Percentiles rank a stretch among this genome's conserved stretches.
These are phyloP conservation scores for Cytospora mali DNA, from an alignment of 2,329 filamentous ascomycete species.

Conservation along the genomic window DNA sequence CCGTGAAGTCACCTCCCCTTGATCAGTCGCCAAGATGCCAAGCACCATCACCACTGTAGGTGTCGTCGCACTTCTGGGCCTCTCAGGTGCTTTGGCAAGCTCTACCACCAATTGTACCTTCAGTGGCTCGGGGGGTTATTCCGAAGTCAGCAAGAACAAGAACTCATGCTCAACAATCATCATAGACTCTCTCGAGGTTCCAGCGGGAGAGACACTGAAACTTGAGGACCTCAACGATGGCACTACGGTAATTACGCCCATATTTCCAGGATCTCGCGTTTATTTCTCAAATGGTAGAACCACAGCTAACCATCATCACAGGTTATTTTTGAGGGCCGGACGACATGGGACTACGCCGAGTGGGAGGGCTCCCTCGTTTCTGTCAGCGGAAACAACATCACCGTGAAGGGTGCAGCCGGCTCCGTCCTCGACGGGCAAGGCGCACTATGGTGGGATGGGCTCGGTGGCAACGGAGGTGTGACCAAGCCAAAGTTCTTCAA, in stretches of 20 bases:
- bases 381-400: slow-evolving; percentile 59
- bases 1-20: background rate
- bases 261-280: slow-evolving; percentile 1
- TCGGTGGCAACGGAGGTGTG: slow-evolving; percentile 60
- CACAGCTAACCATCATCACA: slow-evolving; percentile 26
- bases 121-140: slow-evolving; percentile 45
- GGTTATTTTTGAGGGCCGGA: slow-evolving; percentile 66
- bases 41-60: background rate
- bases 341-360: slow-evolving; percentile 67
- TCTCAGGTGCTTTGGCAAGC: slow-evolving; percentile 21
- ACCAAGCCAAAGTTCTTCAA: slow-evolving; percentile 67
- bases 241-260: slow-evolving; percentile 43
- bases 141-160: slow-evolving; percentile 51
- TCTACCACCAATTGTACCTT: slow-evolving; percentile 51
- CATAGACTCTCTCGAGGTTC: slow-evolving; percentile 56
- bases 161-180: slow-evolving; percentile 55
- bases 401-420: slow-evolving; percentile 54
- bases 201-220: slow-evolving; percentile 61
- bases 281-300: slow-evolving; percentile 16
- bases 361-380: slow-evolving; percentile 67
- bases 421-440: slow-evolving; percentile 60
- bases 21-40: slow-evolving; percentile 12
- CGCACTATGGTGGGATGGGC: slow-evolving; percentile 59
- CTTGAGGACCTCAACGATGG: slow-evolving; percentile 54
- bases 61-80: slow-evolving; percentile 6